Base-by-base conservation (phyloP, 306 rosid genomes). In the Citrullus amarus region DNA sequence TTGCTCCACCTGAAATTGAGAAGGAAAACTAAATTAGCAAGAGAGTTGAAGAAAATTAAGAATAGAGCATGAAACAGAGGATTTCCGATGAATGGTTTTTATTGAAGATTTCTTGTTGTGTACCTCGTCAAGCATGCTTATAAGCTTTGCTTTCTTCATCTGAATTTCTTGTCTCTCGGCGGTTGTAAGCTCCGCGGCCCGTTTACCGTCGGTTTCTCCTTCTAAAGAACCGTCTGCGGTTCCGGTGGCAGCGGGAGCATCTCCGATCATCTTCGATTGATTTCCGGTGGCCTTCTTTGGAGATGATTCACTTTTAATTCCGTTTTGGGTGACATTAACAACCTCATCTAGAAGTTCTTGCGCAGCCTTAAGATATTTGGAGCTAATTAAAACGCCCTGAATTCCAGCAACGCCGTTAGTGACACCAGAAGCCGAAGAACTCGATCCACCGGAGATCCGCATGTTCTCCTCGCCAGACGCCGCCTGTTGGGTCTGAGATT, bases 81-180 rank as follows among this genome's bases (percentile, higher is more conserved):
- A 17, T 44, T 28, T 16, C 41, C 15, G 28, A 17, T 15, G 2
- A 36, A 11, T 2, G 69, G 11, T 13, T 30, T 57, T 22, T 25
- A 25, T 20, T 20, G 2, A 17, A 6, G 30, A 58, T 2, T 34
- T 34, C 43, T 14, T 20, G 22, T 18, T 8, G 53, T 56, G 54
- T 86, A 95, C 99, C 97, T 95, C 98, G 65, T 95, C 97, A 41
- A 91, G 98, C 99, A 95, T 95, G 90, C 16, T 82, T 43, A 95
- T 91, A 14, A 95, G 89, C 88, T 92, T 95, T 18, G 93, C 97
- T 60, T 92, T 95, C 90, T 92, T 95, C 96, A 91, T 92, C 89
- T 95, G 99, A 60, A 92, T 85, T 76, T 95, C 99, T 83, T 95
- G 99, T 84, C 99, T 87, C 83, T 95, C 99, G 0, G 92, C 89